These are phyloP conservation scores for Venustampulla echinocandica DNA, from an alignment of 495 filamentous ascomycete genomes.

Conservation along the genomic window DNA sequence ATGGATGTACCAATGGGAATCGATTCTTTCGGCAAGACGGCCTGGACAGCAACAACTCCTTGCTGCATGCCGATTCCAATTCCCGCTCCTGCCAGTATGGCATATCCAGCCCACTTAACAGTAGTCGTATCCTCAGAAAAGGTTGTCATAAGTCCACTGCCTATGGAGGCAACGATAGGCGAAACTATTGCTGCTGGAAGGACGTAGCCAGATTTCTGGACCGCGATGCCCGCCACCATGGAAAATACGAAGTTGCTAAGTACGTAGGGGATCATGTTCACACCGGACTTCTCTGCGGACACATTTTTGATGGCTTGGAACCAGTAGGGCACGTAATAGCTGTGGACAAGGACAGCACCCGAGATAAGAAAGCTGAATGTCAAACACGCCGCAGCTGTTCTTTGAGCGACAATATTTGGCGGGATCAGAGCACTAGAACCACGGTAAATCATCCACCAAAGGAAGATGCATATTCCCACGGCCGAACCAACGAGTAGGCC, in stretches of 20 bases:
- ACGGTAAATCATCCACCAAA: slow-evolving; percentile 50
- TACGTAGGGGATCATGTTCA: slow-evolving; percentile 69
- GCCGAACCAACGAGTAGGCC: slow-evolving; percentile 39
- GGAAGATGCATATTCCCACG: slow-evolving; percentile 33
- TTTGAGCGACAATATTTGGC: slow-evolving; percentile 57
- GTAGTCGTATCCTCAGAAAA: slow-evolving; percentile 44
- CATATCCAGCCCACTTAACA: slow-evolving; percentile 66
- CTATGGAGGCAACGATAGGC: slow-evolving; percentile 52
- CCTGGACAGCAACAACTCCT: slow-evolving; percentile 60
- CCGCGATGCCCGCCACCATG: slow-evolving; percentile 50
- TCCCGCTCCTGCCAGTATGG: slow-evolving; percentile 10
- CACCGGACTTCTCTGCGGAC: slow-evolving; percentile 60
- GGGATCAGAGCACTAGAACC: slow-evolving; percentile 66
- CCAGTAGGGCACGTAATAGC: slow-evolving; percentile 77
- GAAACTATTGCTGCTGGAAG: slow-evolving; percentile 61
- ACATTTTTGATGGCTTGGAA: slow-evolving; percentile 78
- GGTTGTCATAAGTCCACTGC: slow-evolving; percentile 61
- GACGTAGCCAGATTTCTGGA: slow-evolving; percentile 65
- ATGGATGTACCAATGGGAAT: slow-evolving; percentile 58
- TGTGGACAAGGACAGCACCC: slow-evolving; percentile 56
- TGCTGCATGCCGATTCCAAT: slow-evolving; percentile 31
- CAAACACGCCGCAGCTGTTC: slow-evolving; percentile 50
- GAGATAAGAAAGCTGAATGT: slow-evolving; percentile 50
- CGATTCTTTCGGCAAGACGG: slow-evolving; percentile 51
- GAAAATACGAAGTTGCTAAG: slow-evolving; percentile 52